Conservation (phyloP, 1,284 basidiomycete species). For the Apiotrichum gracile region DNA sequence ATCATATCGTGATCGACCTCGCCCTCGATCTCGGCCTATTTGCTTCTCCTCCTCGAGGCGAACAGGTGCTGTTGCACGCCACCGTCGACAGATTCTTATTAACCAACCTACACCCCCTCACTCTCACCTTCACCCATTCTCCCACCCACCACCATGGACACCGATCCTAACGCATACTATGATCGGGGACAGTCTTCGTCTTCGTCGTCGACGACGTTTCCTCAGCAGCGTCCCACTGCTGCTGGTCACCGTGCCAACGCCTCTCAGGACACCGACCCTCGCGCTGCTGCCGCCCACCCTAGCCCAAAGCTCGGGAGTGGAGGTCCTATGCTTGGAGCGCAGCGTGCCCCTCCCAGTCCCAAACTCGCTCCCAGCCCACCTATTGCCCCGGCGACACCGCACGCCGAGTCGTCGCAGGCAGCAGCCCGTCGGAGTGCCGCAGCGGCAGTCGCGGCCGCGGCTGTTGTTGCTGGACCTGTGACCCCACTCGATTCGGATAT, state of each 20-base stretch:
- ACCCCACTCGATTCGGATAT: constrained; percentile 8
- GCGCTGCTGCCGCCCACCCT: constrained; percentile 2
- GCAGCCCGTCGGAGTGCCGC: constrained; percentile 4
- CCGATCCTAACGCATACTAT: constrained; percentile 16
- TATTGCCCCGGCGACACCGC: constrained; percentile 3
- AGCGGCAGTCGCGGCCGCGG: neutral
- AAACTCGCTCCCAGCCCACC: constrained; percentile 10
- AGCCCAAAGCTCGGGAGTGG: constrained; percentile 9
- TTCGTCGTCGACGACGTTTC: constrained; percentile 4
- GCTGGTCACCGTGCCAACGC: constrained; percentile 5
- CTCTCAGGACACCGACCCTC: constrained; percentile 11
- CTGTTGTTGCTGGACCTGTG: neutral
- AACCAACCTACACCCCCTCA: too few relatives aligned
- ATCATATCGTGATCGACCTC: too few relatives aligned
- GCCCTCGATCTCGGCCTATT: too few relatives aligned
- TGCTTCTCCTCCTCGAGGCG: too few relatives aligned
- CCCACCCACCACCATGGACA: constrained; percentile 10
- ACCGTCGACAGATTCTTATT: too few relatives aligned
- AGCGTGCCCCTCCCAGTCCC: constrained; percentile 10
- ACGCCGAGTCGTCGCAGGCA: constrained; percentile 17
- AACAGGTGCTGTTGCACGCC: too few relatives aligned
- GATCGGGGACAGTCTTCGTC: constrained; percentile 9
- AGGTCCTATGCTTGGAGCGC: neutral
- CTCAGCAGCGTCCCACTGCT: constrained; percentile 7
- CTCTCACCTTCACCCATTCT: neutral